Evolutionary conservation across 106 monocot species (phyloP), one percentile per base, ranked within the genome.

Genomic region (Dendrobium nobile): DNA sequence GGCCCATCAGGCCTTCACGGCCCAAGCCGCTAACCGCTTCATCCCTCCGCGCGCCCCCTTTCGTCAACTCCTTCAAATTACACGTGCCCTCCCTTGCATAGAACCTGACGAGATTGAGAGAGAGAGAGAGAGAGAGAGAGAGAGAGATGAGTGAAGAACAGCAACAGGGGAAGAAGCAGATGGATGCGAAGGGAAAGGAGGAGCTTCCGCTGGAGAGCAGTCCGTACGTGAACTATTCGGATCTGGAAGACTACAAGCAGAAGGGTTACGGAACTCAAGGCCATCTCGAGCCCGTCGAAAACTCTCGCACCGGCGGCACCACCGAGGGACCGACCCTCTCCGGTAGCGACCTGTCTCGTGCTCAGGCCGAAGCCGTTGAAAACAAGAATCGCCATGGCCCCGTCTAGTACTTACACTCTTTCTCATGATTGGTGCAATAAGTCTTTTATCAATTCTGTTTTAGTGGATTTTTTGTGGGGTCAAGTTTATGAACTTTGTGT

Each of bases 191-290:
- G 24, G 22, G 17, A n/a, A 54, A 54, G 55, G 33, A 77, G 41
- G 86, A 86, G 80, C 82, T 86, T 43, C 86, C 86, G 0, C 41
- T 83, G 65, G 51, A 86, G 56, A 86, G 86, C 82, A 86, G 86
- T 76, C 82, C 86, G 9, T 86, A 86, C 76, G 86, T 86, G n/a
- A 86, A 79, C 42, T 83, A 83, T 45, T 40, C 79, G 0, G 82
- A 86, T 54, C 28, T 86, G 40, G 83, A 86, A 26, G 82, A 80
- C 8, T 86, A 86, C 79, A 86, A 86, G 79, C 54, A 75, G 42
- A 65, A 83, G 33, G 82, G 76, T n/a, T 86, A 83, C 33, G 86
- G 82, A 41, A 77, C 79, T 15, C 82, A 80, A 8, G 86, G 82
- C 16, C 86, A 86, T 77, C 70, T 77, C 24, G 77, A 76, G 5